Percentiles rank a stretch among this genome's conserved stretches.
phyloP scores from a whole-genome alignment of 345 rosid species.

The Euphorbia lathyris region DNA sequence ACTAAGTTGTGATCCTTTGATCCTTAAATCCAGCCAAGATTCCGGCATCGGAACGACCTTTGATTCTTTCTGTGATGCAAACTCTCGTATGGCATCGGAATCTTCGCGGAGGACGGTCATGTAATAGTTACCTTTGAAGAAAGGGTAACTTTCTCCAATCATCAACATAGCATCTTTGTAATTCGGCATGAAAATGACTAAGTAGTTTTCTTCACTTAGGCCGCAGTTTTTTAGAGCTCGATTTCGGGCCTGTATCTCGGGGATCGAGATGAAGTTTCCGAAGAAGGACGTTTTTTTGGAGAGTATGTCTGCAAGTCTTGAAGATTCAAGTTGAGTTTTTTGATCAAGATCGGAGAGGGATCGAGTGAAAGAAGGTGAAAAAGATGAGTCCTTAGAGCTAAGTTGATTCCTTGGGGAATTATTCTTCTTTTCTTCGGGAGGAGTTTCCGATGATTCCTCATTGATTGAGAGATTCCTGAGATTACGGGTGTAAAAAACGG shows the following conservation, averaged over 20 bases:
- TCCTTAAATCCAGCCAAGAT: constrained; percentile 63
- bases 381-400: constrained; percentile 24
- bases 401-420: constrained; percentile 29
- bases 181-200: constrained; percentile 50
- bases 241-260: constrained; percentile 60
- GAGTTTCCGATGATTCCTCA: constrained; percentile 37
- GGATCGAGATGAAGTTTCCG: constrained; percentile 59
- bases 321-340: constrained; percentile 42
- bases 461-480: constrained; percentile 24
- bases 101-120: constrained; percentile 49
- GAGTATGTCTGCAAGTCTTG: constrained; percentile 51
- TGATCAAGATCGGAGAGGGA: constrained; percentile 45
- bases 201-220: constrained; percentile 47
- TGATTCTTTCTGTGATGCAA: constrained; percentile 46
- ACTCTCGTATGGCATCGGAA: constrained; percentile 35
- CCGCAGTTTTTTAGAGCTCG: constrained; percentile 52
- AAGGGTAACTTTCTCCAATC: constrained; percentile 71
- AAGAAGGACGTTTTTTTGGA: constrained; percentile 46
- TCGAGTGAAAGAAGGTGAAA: constrained; percentile 36
- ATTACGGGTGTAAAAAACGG: too few relatives aligned
- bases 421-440: constrained; percentile 29
- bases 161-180: constrained; percentile 46
- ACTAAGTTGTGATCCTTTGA: constrained; percentile 64
- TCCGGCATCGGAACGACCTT: constrained; percentile 51
- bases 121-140: constrained; percentile 53